Evolutionary conservation across 768 basidiomycete species (phyloP).

Genomic region (Symmetrospora coprosmae): DNA sequence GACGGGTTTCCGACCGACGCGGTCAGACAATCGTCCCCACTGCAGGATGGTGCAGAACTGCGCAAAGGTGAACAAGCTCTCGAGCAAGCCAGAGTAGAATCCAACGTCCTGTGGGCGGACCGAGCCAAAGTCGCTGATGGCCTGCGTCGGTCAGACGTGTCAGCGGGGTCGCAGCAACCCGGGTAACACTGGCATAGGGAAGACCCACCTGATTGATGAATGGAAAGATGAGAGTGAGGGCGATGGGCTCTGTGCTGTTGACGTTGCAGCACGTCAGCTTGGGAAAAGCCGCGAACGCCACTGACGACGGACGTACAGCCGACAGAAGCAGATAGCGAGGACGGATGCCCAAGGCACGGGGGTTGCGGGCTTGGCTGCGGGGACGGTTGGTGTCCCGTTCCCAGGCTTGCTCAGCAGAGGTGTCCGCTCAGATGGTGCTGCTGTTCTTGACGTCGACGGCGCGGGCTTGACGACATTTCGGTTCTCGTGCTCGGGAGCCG

Average conservation of each 20-base stretch:
- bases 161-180: conserved; percentile 14
- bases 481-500: too few relatives aligned
- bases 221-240: conserved; percentile 26
- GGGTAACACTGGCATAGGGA: conserved; percentile 20
- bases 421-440: neutral
- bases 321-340: conserved; percentile 8
- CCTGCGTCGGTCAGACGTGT: too few relatives aligned
- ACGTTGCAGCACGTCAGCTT: neutral
- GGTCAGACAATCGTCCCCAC: conserved; percentile 31
- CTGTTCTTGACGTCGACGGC: too few relatives aligned
- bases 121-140: too few relatives aligned
- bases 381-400: neutral
- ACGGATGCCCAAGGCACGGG: conserved; percentile 10
- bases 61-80: conserved; percentile 26
- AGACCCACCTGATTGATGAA: conserved; percentile 23
- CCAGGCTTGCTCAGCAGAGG: neutral
- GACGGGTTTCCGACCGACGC: conserved; percentile 32
- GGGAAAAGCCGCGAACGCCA: neutral
- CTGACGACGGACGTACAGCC: neutral
- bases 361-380: neutral
- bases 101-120: conserved; percentile 20
- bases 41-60: conserved; percentile 25
- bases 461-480: too few relatives aligned
- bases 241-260: conserved; percentile 18
- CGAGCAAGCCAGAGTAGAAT: conserved; percentile 22